Conservation (phyloP, 2,329 filamentous ascomycete species). For the Escovopsis weberi region DNA sequence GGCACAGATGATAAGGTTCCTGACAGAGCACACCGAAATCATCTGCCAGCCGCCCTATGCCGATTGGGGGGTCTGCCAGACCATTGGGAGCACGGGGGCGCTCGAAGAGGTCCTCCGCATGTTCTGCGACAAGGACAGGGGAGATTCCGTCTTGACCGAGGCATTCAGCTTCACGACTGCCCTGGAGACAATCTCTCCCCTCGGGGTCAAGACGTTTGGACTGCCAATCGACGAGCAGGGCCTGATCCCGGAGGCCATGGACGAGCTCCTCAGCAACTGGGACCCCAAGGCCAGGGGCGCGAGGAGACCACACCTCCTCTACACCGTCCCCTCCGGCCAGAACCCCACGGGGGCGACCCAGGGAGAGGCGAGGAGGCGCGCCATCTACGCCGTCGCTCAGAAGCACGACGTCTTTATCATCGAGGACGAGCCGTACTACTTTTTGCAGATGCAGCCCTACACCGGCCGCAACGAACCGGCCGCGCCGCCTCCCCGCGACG, state of each 20-base stretch:
- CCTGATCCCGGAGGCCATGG: constrained; percentile 35
- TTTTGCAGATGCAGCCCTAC: constrained; percentile 76
- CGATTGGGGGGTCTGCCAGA: constrained; percentile 79
- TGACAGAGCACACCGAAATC: constrained; percentile 92
- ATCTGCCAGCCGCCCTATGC: constrained; percentile 75
- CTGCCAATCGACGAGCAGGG: constrained; percentile 39
- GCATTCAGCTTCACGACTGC: constrained; percentile 79
- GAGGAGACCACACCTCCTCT: constrained; percentile 39
- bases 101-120: constrained; percentile 75
- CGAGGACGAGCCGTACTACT: constrained; percentile 93
- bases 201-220: constrained; percentile 38
- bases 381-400: constrained; percentile 62
- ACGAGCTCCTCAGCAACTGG: constrained; percentile 36
- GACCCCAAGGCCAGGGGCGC: constrained; percentile 27
- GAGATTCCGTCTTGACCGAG: constrained; percentile 72
- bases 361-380: constrained; percentile 47
- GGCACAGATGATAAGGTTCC: constrained; percentile 74
- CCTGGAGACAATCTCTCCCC: constrained; percentile 40
- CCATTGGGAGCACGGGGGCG: constrained; percentile 71
- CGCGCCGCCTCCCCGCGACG: constrained; percentile 40
- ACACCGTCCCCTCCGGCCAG: constrained; percentile 61
- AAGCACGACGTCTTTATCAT: constrained; percentile 79
- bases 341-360: constrained; percentile 86
- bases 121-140: constrained; percentile 53
- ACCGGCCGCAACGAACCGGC: constrained; percentile 35